These are phyloP conservation scores for Kodamaea laetipori DNA, from an alignment of 805 yeast species.

Conservation along the genomic window DNA sequence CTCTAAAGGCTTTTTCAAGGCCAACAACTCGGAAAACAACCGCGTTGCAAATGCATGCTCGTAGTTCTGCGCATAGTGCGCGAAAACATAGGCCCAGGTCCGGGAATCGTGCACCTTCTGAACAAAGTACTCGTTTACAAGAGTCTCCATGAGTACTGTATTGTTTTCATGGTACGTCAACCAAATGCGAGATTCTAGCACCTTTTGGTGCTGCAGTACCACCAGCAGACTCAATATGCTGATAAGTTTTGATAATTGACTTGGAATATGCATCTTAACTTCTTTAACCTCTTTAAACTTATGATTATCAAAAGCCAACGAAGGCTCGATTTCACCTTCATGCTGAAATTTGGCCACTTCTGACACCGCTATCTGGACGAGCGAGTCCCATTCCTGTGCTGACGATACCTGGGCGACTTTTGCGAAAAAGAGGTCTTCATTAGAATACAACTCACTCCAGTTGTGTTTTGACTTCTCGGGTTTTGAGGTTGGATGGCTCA, in stretches of 20 bases:
- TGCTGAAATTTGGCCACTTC: neutral
- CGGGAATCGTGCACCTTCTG: constrained; percentile 23
- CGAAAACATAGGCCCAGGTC: constrained; percentile 31
- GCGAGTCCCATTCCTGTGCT: neutral
- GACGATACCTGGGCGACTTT: neutral
- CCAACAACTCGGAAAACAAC: constrained; percentile 27
- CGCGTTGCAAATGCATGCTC: constrained; percentile 35
- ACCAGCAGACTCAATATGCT: neutral
- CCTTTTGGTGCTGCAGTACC: neutral
- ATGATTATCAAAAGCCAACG: neutral
- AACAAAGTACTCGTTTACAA: constrained; percentile 25
- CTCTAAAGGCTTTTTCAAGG: constrained; percentile 25
- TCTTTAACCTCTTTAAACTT: neutral
- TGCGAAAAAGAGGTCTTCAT: constrained; percentile 2
- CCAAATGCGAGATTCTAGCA: constrained; percentile 28
- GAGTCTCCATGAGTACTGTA: constrained; percentile 23
- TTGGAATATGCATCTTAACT: neutral
- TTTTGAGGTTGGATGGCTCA: neutral
- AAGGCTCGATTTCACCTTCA: neutral
- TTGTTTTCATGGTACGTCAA: constrained; percentile 40
- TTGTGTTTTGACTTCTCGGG: neutral
- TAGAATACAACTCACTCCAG: neutral
- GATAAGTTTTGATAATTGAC: neutral
- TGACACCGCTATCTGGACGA: neutral
- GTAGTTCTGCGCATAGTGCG: constrained; percentile 33